Conservation (phyloP, 306 rosid genomes). For the Corylus americana region DNA sequence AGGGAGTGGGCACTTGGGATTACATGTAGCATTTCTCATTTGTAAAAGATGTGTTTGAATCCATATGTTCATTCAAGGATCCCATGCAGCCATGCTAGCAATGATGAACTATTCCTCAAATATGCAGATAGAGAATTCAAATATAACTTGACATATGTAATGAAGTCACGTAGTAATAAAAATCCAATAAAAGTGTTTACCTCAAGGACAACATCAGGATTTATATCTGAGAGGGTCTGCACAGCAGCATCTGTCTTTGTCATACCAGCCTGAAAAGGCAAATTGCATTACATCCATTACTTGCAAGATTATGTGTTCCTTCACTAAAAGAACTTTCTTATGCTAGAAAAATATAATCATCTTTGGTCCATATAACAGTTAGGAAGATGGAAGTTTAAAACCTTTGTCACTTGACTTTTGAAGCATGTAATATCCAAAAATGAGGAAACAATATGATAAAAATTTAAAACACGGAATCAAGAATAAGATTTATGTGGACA, state of each 20-base stretch:
- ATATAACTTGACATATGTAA: background rate
- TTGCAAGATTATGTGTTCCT: conserved; percentile 17
- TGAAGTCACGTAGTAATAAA: background rate
- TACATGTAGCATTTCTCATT: no score
- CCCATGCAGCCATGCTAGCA: background rate
- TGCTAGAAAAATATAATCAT: conserved; percentile 6
- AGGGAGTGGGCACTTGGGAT: no score
- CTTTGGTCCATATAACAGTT: background rate
- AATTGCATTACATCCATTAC: conserved; percentile 21
- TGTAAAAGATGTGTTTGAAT: background rate
- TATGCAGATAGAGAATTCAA: background rate
- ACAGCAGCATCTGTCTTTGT: conserved; percentile 98
- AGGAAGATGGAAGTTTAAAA: conserved; percentile 4
- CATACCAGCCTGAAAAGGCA: conserved; percentile 72
- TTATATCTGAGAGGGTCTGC: conserved; percentile 91
- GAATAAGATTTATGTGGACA: conserved; percentile 17
- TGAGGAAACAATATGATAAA: background rate
- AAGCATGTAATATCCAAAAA: conserved; percentile 6
- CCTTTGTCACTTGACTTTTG: conserved; percentile 15
- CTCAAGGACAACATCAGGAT: conserved; percentile 95
- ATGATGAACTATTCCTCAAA: background rate
- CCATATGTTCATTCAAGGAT: background rate
- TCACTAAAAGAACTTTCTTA: conserved; percentile 22
- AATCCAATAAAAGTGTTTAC: conserved; percentile 28
- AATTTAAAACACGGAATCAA: conserved; percentile 4